A percentile compares a stretch with the other conserved stretches of the same genome.
phyloP scores from a whole-genome alignment of 129 eudicot genomes.

The Mikania micrantha region DNA sequence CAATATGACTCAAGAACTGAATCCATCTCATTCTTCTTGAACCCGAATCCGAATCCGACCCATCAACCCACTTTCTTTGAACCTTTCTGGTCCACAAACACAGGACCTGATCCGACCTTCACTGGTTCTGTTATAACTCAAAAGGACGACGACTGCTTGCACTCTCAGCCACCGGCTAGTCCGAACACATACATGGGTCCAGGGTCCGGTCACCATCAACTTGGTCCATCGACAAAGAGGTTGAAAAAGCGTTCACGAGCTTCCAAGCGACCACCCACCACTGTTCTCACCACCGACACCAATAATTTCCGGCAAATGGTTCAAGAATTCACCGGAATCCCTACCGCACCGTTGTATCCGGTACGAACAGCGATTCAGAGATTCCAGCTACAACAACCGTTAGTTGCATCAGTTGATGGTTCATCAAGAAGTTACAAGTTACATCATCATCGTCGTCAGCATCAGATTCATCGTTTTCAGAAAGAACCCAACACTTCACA shows the following conservation, averaged over 20 bases:
- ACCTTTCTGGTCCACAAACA: not conserved
- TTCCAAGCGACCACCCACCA: conserved; percentile 81
- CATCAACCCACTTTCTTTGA: not conserved
- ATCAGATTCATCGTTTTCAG: too few species aligned
- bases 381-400: conserved; percentile 29
- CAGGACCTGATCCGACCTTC: not conserved
- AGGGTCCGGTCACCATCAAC: not conserved
- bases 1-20: not conserved
- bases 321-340: too few species aligned
- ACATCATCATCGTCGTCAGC: too few species aligned
- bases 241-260: conserved; percentile 76
- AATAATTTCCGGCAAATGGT: conserved; percentile 82
- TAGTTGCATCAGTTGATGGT: not conserved
- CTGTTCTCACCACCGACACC: conserved; percentile 79
- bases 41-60: too few species aligned
- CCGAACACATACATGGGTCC: not conserved
- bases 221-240: conserved; percentile 24
- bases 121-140: not conserved
- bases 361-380: conserved; percentile 51
- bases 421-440: too few species aligned
- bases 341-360: conserved; percentile 60
- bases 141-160: not conserved
- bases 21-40: not conserved
- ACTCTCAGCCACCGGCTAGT: not conserved
- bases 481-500: too few species aligned